These are phyloP conservation scores for Pythium scleroteichum DNA, from an alignment of 352 stramenopile genomes.

Conservation along the genomic window DNA sequence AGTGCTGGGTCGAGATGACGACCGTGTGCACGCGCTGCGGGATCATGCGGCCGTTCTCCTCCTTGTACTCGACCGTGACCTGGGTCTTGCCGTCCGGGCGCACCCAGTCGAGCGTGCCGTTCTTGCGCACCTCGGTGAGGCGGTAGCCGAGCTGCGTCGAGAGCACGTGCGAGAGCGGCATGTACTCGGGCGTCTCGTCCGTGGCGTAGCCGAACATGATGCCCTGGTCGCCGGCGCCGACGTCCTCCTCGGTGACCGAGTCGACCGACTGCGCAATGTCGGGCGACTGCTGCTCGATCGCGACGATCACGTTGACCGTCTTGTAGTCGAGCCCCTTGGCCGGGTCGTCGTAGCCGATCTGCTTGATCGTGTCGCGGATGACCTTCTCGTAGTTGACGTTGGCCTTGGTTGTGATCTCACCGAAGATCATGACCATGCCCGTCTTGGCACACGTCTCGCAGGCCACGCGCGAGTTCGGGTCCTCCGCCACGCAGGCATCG, in stretches of 20 bases:
- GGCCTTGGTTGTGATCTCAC: slow-evolving; percentile 99
- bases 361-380: slow-evolving; percentile 98
- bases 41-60: slow-evolving; percentile 93
- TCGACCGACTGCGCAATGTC: slow-evolving; percentile 99
- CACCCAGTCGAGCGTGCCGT: slow-evolving; percentile 98
- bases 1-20: slow-evolving; percentile 99
- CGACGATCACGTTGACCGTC: slow-evolving; percentile 99
- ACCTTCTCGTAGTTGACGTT: slow-evolving; percentile 99
- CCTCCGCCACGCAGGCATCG: slow-evolving; percentile 97
- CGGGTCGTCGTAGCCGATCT: slow-evolving; percentile 99
- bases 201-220: slow-evolving; percentile 95
- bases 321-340: slow-evolving; percentile 99
- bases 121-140: slow-evolving; percentile 99
- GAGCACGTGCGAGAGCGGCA: slow-evolving; percentile 98
- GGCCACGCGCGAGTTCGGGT: slow-evolving; percentile 97
- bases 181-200: slow-evolving; percentile 97
- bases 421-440: slow-evolving; percentile 99
- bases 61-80: slow-evolving; percentile 98
- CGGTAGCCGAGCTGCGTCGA: slow-evolving; percentile 95
- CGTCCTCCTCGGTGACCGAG: slow-evolving; percentile 95
- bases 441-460: slow-evolving; percentile 99
- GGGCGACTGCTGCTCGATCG: slow-evolving; percentile 99
- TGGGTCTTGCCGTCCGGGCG: slow-evolving; percentile 99
- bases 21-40: slow-evolving; percentile 98
- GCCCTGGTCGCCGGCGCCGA: slow-evolving; percentile 98